These are phyloP conservation scores for Sphenostylis stenocarpa DNA, from an alignment of 306 rosid species.

Conservation along the genomic window DNA sequence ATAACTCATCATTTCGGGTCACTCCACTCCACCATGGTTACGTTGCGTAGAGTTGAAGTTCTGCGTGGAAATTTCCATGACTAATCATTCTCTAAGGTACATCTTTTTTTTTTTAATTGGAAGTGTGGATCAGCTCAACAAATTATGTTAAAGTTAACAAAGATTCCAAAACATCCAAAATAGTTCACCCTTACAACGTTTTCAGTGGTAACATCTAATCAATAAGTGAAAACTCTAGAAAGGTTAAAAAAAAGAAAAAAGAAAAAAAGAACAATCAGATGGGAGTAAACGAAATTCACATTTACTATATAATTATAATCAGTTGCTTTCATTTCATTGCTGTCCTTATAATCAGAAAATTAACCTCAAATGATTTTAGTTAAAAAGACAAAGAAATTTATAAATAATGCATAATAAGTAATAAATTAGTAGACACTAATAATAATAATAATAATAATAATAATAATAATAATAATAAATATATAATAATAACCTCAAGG, in stretches of 20 bases:
- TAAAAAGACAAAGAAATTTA: too few species aligned
- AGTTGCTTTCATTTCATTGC: background rate
- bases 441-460: background rate
- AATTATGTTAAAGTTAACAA: background rate
- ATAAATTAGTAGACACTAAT: too few species aligned
- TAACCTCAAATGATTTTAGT: too few species aligned
- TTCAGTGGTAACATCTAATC: background rate
- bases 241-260: background rate
- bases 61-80: background rate
- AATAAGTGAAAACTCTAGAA: background rate
- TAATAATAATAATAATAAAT: background rate
- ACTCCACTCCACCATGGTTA: background rate
- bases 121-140: background rate
- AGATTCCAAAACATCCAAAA: background rate
- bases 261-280: background rate
- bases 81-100: background rate
- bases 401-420: too few species aligned
- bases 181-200: background rate
- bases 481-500: constrained; percentile 52
- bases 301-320: background rate
- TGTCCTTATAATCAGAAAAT: background rate
- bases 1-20: background rate
- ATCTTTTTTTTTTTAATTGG: background rate
- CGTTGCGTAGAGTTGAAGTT: background rate
- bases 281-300: background rate